Evolutionary conservation across 1,284 basidiomycete genomes (phyloP), one percentile per base, ranked within the genome.

Genomic region (Rhizoctonia solani): DNA sequence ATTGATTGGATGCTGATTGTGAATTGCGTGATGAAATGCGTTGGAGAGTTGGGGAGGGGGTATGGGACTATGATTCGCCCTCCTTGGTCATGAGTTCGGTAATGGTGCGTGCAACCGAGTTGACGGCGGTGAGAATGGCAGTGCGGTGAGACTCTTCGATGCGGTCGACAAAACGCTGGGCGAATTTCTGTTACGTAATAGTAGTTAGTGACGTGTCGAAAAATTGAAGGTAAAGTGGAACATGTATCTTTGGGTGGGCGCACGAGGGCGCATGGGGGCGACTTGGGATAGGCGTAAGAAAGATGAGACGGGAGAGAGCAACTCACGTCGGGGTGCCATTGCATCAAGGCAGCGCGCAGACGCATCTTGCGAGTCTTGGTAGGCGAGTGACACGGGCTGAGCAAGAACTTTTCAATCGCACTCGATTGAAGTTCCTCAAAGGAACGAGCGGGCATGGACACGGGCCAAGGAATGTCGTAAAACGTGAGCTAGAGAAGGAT

Each of bases 301-400:
- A 52, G 9, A 16, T 1, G 23, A 23, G 2, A 41, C 14, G 27
- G 21, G 19, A 49, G 25, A 23, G n/a, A 23, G 9, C n/a, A 16
- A 65, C 61, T 65, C 37, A 65, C 61, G 75, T 91, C 89, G 0
- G 88, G 88, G 75, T 91, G 89, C 84, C 88, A 91, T 5, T 84
- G 79, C 66, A 89, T 75, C 23, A 90, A 76, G 0, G 87, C 83
- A 53, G 79, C 79, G 21, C 87, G 80, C 6, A 89, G 77, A 25
- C 83, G 78, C 58, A 87, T 85, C 74, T 81, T 82, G 71, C 74
- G 78, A 23, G 81, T 81, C 71, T 67, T 72, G 58, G 65, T 69
- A 39, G 78, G 76, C 1, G 71, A 79, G 49, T 77, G 80, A 71
- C 84, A 76, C 19, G 76, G 79, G 46, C 78, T 84, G 47, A 83